These are phyloP conservation scores for Panellus pusillus DNA, from an alignment of 768 basidiomycete species.

Conservation along the genomic window DNA sequence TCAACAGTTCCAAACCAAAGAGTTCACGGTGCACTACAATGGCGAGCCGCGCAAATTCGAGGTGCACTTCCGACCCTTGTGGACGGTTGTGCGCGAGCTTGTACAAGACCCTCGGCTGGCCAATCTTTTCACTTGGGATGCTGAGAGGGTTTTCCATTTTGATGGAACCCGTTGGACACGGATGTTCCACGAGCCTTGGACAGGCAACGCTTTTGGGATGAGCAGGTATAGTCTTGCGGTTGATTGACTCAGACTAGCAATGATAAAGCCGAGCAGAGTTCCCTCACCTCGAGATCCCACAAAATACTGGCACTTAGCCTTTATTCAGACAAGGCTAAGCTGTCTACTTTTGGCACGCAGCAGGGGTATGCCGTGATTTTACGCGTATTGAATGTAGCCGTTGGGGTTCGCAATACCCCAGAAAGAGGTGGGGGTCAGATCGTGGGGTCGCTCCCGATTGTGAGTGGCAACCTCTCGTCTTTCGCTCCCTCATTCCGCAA, in stretches of 20 bases:
- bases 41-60: slow-evolving; percentile 9
- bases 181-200: slow-evolving; percentile 39
- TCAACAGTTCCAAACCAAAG: neutral
- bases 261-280: neutral
- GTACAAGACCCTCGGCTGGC: slow-evolving; percentile 23
- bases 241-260: too few relatives aligned
- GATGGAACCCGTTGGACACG: slow-evolving; percentile 25
- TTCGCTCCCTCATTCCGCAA: too few relatives aligned
- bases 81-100: slow-evolving; percentile 29
- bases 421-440: slow-evolving; percentile 21
- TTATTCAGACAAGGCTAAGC: slow-evolving; percentile 25
- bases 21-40: slow-evolving; percentile 21
- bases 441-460: slow-evolving; percentile 22
- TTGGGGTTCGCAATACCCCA: slow-evolving; percentile 14
- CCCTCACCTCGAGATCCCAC: neutral
- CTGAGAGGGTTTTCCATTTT: slow-evolving; percentile 26
- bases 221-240: slow-evolving; percentile 30
- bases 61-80: slow-evolving; percentile 22
- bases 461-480: neutral
- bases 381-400: slow-evolving; percentile 14
- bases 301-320: slow-evolving; percentile 18
- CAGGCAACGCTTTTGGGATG: slow-evolving; percentile 36
- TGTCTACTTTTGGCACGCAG: slow-evolving; percentile 19
- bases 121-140: slow-evolving; percentile 31
- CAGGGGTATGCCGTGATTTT: slow-evolving; percentile 24